A percentile compares a stretch with the other conserved stretches of the same genome.
These are phyloP conservation scores for Russula virescens DNA, from an alignment of 768 basidiomycete species.

Conservation along the genomic window DNA sequence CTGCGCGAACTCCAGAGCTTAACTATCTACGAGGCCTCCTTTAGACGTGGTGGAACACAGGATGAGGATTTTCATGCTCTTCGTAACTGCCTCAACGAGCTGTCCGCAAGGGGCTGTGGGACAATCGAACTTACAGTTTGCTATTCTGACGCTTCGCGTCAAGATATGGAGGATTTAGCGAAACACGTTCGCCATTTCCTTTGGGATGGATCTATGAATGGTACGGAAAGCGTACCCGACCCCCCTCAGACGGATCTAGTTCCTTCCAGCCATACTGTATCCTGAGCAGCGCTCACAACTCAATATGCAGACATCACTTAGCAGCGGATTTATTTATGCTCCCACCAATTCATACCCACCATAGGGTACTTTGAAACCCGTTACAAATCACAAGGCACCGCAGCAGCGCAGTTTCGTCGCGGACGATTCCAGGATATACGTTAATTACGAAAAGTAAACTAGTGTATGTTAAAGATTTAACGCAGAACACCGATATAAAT, in stretches of 20 bases:
- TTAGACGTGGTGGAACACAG: conserved; percentile 12
- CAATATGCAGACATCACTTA: background rate
- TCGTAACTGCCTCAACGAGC: conserved; percentile 9
- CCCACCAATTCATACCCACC: no score
- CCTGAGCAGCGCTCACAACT: background rate
- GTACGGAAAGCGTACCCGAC: conserved; percentile 13
- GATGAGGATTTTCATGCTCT: conserved; percentile 13
- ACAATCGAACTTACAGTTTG: conserved; percentile 21
- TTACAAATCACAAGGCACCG: background rate
- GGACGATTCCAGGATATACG: background rate
- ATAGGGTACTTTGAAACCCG: background rate
- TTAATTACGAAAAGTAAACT: background rate
- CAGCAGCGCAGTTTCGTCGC: no score
- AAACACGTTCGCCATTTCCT: conserved; percentile 13
- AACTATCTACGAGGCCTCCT: conserved; percentile 19
- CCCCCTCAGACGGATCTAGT: conserved; percentile 5
- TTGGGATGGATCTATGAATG: conserved; percentile 23
- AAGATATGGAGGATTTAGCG: conserved; percentile 23
- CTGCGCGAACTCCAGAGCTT: conserved; percentile 15
- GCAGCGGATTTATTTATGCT: no score
- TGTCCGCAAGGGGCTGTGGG: background rate
- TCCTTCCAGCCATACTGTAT: background rate
- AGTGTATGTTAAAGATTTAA: background rate
- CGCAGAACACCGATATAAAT: background rate
- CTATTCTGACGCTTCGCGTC: conserved; percentile 20